A percentile compares a stretch with the other conserved stretches of the same genome.
Conservation (phyloP, 306 rosid species). For the Prinsepia uniflora region DNA sequence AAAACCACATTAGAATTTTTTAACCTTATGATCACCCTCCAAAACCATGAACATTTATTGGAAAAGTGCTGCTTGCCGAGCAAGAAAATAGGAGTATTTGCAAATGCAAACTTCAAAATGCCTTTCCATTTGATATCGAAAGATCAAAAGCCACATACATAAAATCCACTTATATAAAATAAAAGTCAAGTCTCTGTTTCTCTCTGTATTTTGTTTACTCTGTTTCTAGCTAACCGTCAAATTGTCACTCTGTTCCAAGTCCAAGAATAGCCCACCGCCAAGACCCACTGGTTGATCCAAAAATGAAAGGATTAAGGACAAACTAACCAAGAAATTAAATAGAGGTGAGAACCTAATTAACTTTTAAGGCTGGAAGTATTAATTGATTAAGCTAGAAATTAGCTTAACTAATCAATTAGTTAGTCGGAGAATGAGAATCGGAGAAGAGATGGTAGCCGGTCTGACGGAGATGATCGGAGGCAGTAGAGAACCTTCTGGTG, state of each 20-base stretch:
- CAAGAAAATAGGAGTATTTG: background rate
- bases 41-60: too few relatives aligned
- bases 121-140: too few relatives aligned
- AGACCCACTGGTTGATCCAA: background rate
- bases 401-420: too few relatives aligned
- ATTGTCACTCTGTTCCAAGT: background rate
- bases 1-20: too few relatives aligned
- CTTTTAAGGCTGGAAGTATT: too few relatives aligned
- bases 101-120: too few relatives aligned
- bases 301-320: background rate
- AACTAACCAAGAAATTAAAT: background rate
- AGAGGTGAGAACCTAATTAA: background rate
- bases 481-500: background rate
- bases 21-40: too few relatives aligned
- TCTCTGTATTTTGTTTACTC: background rate
- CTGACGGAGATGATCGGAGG: background rate
- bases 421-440: background rate
- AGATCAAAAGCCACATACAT: too few relatives aligned
- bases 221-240: background rate
- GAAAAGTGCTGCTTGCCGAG: background rate
- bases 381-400: too few relatives aligned
- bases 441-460: background rate
- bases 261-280: background rate
- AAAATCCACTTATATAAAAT: background rate
- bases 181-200: background rate